Evolutionary conservation across 2,329 filamentous ascomycete genomes (phyloP).

Genomic region (Waltergamsia citrina): DNA sequence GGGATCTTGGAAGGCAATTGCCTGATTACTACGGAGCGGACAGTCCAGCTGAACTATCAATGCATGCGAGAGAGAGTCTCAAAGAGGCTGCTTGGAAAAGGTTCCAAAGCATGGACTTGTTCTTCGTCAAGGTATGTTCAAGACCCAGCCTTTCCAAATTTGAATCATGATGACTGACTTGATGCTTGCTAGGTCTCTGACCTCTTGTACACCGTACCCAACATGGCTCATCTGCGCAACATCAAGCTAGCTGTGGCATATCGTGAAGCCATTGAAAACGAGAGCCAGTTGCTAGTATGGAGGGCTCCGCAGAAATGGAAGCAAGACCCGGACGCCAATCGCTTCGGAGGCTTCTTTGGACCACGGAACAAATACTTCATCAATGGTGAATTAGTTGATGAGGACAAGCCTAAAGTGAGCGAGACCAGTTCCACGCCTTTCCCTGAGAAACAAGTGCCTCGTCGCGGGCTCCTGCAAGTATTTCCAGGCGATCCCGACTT

Average conservation of each 20-base stretch:
- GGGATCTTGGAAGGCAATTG: slow-evolving; percentile 43
- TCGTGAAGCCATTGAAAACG: slow-evolving; percentile 45
- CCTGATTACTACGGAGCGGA: slow-evolving; percentile 38
- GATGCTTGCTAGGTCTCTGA: slow-evolving; percentile 42
- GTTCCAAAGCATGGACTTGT: slow-evolving; percentile 51
- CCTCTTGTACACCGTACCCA: slow-evolving; percentile 48
- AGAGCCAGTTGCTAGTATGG: slow-evolving; percentile 32
- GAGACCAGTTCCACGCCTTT: slow-evolving; percentile 44
- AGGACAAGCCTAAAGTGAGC: slow-evolving; percentile 36
- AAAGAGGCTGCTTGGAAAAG: slow-evolving; percentile 39
- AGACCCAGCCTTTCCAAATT: not conserved
- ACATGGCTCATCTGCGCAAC: slow-evolving; percentile 46
- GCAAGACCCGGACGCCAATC: slow-evolving; percentile 43
- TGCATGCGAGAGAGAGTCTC: slow-evolving; percentile 33
- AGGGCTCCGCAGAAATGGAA: slow-evolving; percentile 44
- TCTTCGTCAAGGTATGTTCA: slow-evolving; percentile 54
- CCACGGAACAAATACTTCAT: slow-evolving; percentile 50
- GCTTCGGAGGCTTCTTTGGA: slow-evolving; percentile 38
- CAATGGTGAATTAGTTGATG: slow-evolving; percentile 43
- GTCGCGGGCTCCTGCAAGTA: slow-evolving; percentile 43
- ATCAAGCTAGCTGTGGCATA: slow-evolving; percentile 49
- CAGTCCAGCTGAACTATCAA: slow-evolving; percentile 32
- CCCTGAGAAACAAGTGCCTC: slow-evolving; percentile 43
- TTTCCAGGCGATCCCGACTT: slow-evolving; percentile 49
- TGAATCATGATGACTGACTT: not conserved